These are phyloP conservation scores for Phialemonium atrogriseum DNA, from an alignment of 2,329 filamentous ascomycete species.

Conservation along the genomic window DNA sequence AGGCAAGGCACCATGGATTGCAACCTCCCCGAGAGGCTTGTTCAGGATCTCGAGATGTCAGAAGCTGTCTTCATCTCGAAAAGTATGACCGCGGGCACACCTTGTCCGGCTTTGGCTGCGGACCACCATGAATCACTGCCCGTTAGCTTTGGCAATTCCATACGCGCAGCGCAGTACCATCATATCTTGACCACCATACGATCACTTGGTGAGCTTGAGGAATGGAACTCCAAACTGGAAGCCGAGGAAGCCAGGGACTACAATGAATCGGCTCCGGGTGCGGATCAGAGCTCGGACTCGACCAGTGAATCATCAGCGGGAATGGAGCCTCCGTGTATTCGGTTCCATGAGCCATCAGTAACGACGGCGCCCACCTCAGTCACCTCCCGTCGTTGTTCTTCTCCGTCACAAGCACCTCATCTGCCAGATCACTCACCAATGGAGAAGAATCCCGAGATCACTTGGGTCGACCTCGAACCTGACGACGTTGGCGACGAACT, in stretches of 20 bases:
- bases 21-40: slow-evolving; percentile 49
- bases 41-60: slow-evolving; percentile 42
- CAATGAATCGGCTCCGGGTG: slow-evolving; percentile 1
- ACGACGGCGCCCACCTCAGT: slow-evolving; percentile 31
- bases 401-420: slow-evolving; percentile 9
- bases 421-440: slow-evolving; percentile 4
- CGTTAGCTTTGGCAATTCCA: slow-evolving; percentile 5
- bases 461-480: slow-evolving; percentile 1
- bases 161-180: not conserved
- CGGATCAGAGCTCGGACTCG: slow-evolving; percentile 14
- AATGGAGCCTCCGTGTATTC: slow-evolving; percentile 22
- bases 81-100: slow-evolving; percentile 44
- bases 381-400: slow-evolving; percentile 21
- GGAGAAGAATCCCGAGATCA: not conserved
- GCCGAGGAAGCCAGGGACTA: slow-evolving; percentile 1
- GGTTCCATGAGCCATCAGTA: slow-evolving; percentile 27
- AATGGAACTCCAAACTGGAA: not conserved
- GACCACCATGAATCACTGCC: slow-evolving; percentile 7
- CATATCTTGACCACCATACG: slow-evolving; percentile 4
- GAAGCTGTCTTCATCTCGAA: slow-evolving; percentile 37
- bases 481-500: not conserved
- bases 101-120: slow-evolving; percentile 26
- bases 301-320: slow-evolving; percentile 27
- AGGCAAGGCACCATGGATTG: slow-evolving; percentile 20
- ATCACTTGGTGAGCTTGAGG: not conserved